Base-by-base conservation (phyloP, 176 grass and related monocot genomes). In the Thinopyrum elongatum region DNA sequence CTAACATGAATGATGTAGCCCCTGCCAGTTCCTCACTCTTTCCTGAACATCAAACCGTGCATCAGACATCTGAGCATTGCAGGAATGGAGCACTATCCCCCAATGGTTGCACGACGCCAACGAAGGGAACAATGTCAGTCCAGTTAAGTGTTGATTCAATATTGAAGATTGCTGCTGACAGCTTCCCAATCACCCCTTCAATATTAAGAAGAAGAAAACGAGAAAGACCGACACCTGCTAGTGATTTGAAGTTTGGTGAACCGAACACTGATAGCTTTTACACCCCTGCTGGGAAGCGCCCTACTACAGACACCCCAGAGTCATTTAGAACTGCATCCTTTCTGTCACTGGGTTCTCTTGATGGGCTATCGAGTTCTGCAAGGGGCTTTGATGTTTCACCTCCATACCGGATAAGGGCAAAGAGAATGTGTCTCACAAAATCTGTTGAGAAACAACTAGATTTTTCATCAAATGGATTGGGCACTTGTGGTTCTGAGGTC, bases 131-230 rank as follows among this genome's bases (percentile, higher is more conserved):
- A 87, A 65, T 65, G 57, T 30, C 82, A 80, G 83, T 70, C 74
- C 77, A 86, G 65, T 55, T 85, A 34, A 99, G 61, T 75, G 70
- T 93, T 58, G 93, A 97, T 69, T 97, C 94, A 74, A 87, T 99
- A 70, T 88, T 99, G 72, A 94, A 80, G 81, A 90, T 46, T 51
- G 97, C 97, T 64, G 97, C 97, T 28, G 86, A 90, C 57, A 97
- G 88, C 55, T 99, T 94, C 89, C 82, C 88, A 62, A 42, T 83
- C 55, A 93, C 92, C 63, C 94, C 97, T 58, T 99, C 97, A n/a
- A 97, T 99, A 88, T 70, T 97, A 78, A 92, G 90, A 76, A 96
- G 86, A 84, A 92, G 92, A 82, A 96, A 89, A 84, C 91, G 94
- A 49, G 88, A 94, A 62, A 86, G 83, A 82, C 70, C 70, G 68